Evolutionary conservation across 345 rosid species (phyloP).

Genomic region (Camelina sativa): DNA sequence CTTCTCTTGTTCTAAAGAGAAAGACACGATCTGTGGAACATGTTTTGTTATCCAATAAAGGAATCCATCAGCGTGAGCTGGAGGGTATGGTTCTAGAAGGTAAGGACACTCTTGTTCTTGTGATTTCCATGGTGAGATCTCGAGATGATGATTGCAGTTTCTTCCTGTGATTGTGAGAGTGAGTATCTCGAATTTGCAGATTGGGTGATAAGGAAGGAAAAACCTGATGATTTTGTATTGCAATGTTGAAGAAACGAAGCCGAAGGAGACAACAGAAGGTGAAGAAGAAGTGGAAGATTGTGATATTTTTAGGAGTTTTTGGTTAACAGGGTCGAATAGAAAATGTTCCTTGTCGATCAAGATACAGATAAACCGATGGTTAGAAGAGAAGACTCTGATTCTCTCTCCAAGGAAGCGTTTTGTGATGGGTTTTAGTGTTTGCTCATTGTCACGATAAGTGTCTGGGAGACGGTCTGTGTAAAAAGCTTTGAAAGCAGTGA

Average conservation of each 20-base stretch:
- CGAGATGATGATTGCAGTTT: constrained; percentile 11
- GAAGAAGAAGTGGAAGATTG: not conserved
- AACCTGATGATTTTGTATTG: constrained; percentile 36
- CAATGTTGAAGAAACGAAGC: constrained; percentile 28
- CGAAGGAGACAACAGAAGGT: constrained; percentile 24
- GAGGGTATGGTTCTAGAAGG: constrained; percentile 30
- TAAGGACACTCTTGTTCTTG: constrained; percentile 32
- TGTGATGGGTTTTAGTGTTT: constrained; percentile 23
- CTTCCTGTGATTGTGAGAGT: constrained; percentile 1
- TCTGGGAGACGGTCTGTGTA: not conserved
- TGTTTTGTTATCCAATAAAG: constrained; percentile 36
- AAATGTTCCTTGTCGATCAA: constrained; percentile 7
- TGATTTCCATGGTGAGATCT: constrained; percentile 36
- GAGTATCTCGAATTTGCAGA: constrained; percentile 37
- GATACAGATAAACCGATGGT: constrained; percentile 38
- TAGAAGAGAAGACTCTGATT: constrained; percentile 34
- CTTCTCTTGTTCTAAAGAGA: constrained; percentile 38
- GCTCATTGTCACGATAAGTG: not conserved
- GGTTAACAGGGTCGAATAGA: constrained; percentile 38
- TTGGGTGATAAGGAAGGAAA: constrained; percentile 17
- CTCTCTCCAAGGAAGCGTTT: constrained; percentile 24
- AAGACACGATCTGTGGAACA: constrained; percentile 37
- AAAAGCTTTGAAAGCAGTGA: not conserved
- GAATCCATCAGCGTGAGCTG: constrained; percentile 32
- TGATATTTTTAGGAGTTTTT: constrained; percentile 29